Evolutionary conservation across 2,329 filamentous ascomycete genomes (phyloP), one percentile per base, ranked within the genome.

Genomic region (Tolypocladium endophyticum): DNA sequence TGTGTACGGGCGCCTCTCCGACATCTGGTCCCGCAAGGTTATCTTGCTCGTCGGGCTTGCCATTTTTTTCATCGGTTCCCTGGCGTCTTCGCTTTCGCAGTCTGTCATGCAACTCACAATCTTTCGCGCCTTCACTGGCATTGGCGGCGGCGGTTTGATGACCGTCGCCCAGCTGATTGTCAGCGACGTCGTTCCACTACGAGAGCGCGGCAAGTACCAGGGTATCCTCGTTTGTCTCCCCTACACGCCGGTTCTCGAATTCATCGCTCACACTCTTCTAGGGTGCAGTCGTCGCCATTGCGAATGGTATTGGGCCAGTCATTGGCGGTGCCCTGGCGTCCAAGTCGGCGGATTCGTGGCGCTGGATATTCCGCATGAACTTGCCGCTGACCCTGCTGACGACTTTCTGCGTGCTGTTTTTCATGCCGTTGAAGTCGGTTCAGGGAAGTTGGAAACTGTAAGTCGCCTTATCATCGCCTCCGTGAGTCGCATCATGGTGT

Each of bases 121-220:
- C 55, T 77, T 77, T 55, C 74, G 75, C 3, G 72, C 71, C 36
- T 72, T 76, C 35, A 76, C 74, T 9, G 74, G 75, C 55, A 81
- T 90, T 59, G 88, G 88, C 25, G 88, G 87, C 14, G 87, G 86
- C 1, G 88, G 88, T 2, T 85, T 90, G 78, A 86, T 84, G 55
- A 86, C 86, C 0, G 83, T 90, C 53, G 84, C 86, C 11, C 83
- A 81, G 58, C 87, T 92, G 43, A 75, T 92, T 61, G 74, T 92
- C 65, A 87, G 83, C 62, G 89, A 92, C 70, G 79, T 90, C 16
- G 81, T 92, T 1, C 81, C 87, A 0, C 74, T 91, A 28, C 77
- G 87, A 5, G 83, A 90, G 61, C 77, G 88, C 59, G 89, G 88
- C 0, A 81, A 87, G 23, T 92, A 87, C 81, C 89, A 92, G 69